phyloP scores from a whole-genome alignment of 768 basidiomycete species.

The Pleurotus tuoliensis region DNA sequence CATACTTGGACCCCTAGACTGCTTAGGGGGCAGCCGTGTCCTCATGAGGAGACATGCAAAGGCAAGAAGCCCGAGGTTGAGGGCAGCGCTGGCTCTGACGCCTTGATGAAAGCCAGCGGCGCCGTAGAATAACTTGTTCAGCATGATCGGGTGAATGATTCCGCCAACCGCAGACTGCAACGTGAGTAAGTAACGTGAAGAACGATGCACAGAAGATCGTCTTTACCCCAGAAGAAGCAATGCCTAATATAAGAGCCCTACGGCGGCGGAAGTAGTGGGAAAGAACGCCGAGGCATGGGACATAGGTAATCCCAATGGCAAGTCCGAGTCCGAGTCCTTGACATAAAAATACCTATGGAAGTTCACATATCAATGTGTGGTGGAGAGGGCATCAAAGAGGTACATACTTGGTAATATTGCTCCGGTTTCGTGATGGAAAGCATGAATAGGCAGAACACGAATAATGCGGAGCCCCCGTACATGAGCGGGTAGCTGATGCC shows the following conservation, averaged over 20 bases:
- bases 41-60: conserved; percentile 33
- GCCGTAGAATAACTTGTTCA: conserved; percentile 50
- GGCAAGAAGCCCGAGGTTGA: conserved; percentile 33
- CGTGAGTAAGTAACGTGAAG: conserved; percentile 18
- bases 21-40: conserved; percentile 36
- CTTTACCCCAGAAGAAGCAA: conserved; percentile 43
- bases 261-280: conserved; percentile 46
- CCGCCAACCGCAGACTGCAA: conserved; percentile 57
- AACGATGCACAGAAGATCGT: conserved; percentile 12
- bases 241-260: conserved; percentile 45
- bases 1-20: conserved; percentile 25
- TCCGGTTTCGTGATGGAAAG: conserved; percentile 24
- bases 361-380: no score
- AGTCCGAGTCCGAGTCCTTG: conserved; percentile 47
- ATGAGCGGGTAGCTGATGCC: conserved; percentile 21
- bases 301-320: conserved; percentile 41
- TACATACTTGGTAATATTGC: conserved; percentile 25
- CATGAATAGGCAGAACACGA: conserved; percentile 29
- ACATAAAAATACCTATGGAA: conserved; percentile 36
- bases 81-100: conserved; percentile 44
- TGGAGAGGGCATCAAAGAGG: not conserved
- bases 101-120: conserved; percentile 49
- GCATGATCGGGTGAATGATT: conserved; percentile 57
- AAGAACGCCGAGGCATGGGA: conserved; percentile 42
- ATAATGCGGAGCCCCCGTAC: conserved; percentile 23